phyloP scores from a whole-genome alignment of 352 stramenopile species.

The Discostella stelligera region DNA sequence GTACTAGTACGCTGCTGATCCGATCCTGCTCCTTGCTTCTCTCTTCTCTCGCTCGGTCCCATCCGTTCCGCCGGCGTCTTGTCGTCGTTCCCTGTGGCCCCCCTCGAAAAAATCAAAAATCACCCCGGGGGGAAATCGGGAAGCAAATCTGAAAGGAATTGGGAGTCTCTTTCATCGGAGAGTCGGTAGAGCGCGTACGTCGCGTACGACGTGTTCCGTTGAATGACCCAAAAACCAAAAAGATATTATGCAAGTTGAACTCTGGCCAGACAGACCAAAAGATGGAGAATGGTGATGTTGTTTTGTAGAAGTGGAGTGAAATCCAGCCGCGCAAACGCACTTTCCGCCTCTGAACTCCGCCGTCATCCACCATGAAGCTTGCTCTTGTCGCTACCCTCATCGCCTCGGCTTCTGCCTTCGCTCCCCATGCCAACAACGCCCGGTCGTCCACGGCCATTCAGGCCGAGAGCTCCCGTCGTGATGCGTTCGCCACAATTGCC shows the following conservation, averaged over 20 bases:
- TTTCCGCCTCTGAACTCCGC: neutral
- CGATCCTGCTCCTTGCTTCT: neutral
- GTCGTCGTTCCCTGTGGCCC: neutral
- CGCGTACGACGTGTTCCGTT: too few relatives aligned
- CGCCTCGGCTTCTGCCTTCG: constrained; percentile 70
- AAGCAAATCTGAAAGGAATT: too few relatives aligned
- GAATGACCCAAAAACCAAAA: neutral
- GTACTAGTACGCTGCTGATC: too few relatives aligned
- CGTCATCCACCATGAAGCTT: constrained; percentile 67
- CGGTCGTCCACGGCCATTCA: constrained; percentile 31
- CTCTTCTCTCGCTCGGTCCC: neutral
- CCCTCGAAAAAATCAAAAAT: too few relatives aligned
- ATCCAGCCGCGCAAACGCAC: neutral
- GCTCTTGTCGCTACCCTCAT: constrained; percentile 63
- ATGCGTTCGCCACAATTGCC: constrained; percentile 61
- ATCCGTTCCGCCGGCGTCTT: neutral
- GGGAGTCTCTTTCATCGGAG: neutral
- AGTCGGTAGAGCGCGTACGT: neutral
- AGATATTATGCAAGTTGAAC: constrained; percentile 13
- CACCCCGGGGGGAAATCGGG: too few relatives aligned
- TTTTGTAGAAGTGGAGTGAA: neutral
- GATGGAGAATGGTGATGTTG: too few relatives aligned
- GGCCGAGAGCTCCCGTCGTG: constrained; percentile 60
- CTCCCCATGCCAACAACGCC: constrained; percentile 43
- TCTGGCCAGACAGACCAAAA: constrained; percentile 3